phyloP scores from a whole-genome alignment of 176 grass and related monocot genomes.

The Oryza nivara region DNA sequence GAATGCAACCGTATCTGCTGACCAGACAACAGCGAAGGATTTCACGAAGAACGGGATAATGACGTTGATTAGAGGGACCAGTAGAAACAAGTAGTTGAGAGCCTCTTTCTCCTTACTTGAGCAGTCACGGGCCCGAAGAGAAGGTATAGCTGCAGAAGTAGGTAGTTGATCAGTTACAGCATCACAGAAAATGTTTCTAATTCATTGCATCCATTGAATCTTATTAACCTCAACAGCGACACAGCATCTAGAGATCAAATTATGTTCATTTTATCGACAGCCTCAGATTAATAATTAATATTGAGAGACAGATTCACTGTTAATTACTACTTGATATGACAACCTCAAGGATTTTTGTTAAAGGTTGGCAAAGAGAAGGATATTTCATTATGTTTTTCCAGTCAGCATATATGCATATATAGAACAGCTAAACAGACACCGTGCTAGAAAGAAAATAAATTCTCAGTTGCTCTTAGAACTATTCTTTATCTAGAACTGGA shows the following conservation, averaged over 20 bases:
- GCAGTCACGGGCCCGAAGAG: slow-evolving; percentile 89
- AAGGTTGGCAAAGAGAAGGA: background rate
- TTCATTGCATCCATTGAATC: background rate
- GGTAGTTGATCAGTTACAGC: background rate
- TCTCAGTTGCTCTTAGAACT: background rate
- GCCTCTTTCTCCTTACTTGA: slow-evolving; percentile 99
- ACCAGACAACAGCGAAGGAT: slow-evolving; percentile 92
- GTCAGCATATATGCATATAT: background rate
- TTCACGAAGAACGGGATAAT: slow-evolving; percentile 86
- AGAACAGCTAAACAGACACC: slow-evolving; percentile 1
- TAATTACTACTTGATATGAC: background rate
- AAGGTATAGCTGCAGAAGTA: slow-evolving; percentile 83
- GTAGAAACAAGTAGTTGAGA: slow-evolving; percentile 95
- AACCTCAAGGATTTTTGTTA: background rate
- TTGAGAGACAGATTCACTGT: background rate
- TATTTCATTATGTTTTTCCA: background rate
- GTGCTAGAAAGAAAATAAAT: background rate
- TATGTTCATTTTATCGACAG: too few relatives aligned
- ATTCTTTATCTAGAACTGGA: background rate
- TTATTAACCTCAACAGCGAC: background rate
- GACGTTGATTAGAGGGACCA: slow-evolving; percentile 84
- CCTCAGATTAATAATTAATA: background rate
- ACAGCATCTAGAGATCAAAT: too few relatives aligned
- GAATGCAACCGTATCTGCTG: slow-evolving; percentile 86
- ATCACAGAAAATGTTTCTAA: background rate